Base-by-base conservation (phyloP, 176 grass and related monocot species). In the Coix lacrymajobi region DNA sequence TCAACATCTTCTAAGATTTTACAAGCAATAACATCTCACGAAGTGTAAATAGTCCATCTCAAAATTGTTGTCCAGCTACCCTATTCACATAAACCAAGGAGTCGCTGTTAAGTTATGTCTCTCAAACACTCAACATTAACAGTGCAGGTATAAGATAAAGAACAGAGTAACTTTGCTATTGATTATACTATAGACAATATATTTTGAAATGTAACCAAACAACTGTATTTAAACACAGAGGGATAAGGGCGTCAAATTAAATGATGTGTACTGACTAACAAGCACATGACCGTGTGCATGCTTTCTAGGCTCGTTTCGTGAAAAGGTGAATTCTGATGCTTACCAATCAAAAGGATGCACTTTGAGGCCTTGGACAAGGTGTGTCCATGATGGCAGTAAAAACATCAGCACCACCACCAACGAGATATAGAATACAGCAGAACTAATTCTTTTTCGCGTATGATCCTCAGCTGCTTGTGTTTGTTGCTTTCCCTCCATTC, bases 291-390 rank as follows among this genome's bases (percentile, higher is more conserved):
- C 12, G 6, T 44, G 25, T 71, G 49, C 49, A 44, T 31, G 33
- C 10, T 6, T 71, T 14, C 46, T 79, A 67, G 22, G 60, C 5
- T 38, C 29, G 65, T 65, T 29, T 5, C 1, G 3, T 77, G 36
- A 69, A 82, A 72, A 11, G 11, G 37, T 19, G 63, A 77, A 72
- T 6, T 10, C 7, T 5, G 15, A 85, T 81, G 8, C 87, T 90
- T 86, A 96, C 96, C 96, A 99, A 48, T 88, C 38, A 78, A 99
- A 76, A 3, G 93, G 93, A 82, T 99, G 93, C 63, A 88, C 65
- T 79, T 86, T 49, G 40, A 93, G 91, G 78, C 87, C 85, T 79
- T 92, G 68, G 79, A 96, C 80, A 67, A 92, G 86, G 25, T 29
- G 76, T 36, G 89, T 90, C 96, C 96, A 99, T 77, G 80, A 82